These are phyloP conservation scores for Fusarium sp. DNA, from an alignment of 2,329 filamentous ascomycete species.

Conservation along the genomic window DNA sequence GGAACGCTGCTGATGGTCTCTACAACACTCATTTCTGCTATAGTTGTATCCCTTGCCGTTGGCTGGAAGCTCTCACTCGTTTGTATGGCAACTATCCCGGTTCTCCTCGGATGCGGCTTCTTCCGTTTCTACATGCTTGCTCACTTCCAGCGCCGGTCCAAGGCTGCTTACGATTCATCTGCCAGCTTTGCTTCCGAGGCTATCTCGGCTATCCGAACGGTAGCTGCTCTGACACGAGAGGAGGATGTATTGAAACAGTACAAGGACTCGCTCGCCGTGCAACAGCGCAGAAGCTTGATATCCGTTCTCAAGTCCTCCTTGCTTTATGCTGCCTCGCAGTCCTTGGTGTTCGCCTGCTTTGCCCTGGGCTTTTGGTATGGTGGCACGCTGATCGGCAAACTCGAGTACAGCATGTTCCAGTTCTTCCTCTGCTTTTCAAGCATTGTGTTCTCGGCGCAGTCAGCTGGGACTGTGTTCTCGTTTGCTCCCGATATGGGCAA, in stretches of 20 bases:
- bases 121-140: constrained; percentile 87
- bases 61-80: constrained; percentile 91
- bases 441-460: constrained; percentile 95
- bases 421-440: constrained; percentile 95
- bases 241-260: constrained; percentile 80
- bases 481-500: constrained; percentile 95
- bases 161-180: constrained; percentile 79
- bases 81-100: constrained; percentile 78
- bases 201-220: constrained; percentile 91
- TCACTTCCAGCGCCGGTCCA: constrained; percentile 80
- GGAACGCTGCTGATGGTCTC: constrained; percentile 83
- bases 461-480: constrained; percentile 87
- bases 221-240: constrained; percentile 90
- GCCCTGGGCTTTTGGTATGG: constrained; percentile 95
- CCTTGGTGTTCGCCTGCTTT: constrained; percentile 81
- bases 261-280: constrained; percentile 69
- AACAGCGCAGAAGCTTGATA: constrained; percentile 72
- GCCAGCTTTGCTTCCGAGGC: constrained; percentile 93
- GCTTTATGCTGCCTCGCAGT: constrained; percentile 87
- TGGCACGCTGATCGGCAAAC: constrained; percentile 74
- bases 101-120: constrained; percentile 84
- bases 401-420: constrained; percentile 80
- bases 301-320: constrained; percentile 80
- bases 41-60: constrained; percentile 74
- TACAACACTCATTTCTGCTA: constrained; percentile 81